Evolutionary conservation across 192 early-diverging fungal species (phyloP), one percentile per base, ranked within the genome.

Genomic region (Gaertneriomyces semiglobifer): DNA sequence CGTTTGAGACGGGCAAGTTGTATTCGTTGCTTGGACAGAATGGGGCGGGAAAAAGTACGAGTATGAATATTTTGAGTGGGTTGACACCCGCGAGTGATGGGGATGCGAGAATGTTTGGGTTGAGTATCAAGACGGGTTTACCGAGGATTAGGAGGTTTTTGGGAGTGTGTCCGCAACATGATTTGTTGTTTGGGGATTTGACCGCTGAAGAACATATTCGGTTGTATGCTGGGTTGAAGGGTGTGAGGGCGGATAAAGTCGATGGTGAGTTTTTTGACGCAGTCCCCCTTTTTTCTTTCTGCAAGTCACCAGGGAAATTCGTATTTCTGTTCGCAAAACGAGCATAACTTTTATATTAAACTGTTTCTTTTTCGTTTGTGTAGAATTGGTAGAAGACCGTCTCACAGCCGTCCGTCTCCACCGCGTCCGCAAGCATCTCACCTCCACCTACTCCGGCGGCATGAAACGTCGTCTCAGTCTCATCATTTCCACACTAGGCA

Each of bases 11-110:
- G 38, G 81, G 81, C 43, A 79, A 83, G 62, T 69, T 82, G 60
- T 55, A 84, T 39, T 88, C 86, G 6, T 74, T 90, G 38, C 71
- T 88, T 7, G 88, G 90, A 18, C 88, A 89, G 71, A 90, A 89
- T 70, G 88, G 89, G 44, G 88, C 89, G 25, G 89, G 90, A 20
- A 91, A 91, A 68, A 83, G 81, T 16, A 92, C 89, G 1, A 83
- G 89, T n/a, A 90, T 92, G 70, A 71, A 71, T 43, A 91, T 91
- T 67, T 77, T 92, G n/a, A 86, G 87, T 7, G 90, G 90, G 40
- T 63, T 89, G 47, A 88, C 84, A 2, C 86, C 83, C 7, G 65
- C 90, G 20, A 84, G 82, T 9, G 59, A 65, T 4, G 90, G 90
- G 38, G 86, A 90, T 71, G 89, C 88, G 3, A 53, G 84, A 16